Conservation (phyloP, 345 rosid genomes). For the Balakata baccata region DNA sequence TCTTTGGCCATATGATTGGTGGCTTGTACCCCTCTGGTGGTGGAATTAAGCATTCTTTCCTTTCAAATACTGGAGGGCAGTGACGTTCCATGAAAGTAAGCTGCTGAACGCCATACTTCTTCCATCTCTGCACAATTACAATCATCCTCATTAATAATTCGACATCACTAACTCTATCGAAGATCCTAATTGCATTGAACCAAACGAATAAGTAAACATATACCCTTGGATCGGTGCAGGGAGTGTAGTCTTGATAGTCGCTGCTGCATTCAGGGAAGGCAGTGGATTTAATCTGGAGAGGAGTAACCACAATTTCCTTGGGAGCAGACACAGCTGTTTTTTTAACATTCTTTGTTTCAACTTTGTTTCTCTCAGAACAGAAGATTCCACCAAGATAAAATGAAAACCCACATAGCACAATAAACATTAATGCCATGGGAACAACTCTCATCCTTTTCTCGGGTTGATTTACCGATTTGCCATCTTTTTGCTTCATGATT, state of each 20-base stretch:
- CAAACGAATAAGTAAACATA: not conserved
- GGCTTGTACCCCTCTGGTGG: conserved; percentile 96
- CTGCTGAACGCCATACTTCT: conserved; percentile 73
- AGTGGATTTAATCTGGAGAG: conserved; percentile 55
- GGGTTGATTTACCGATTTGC: conserved; percentile 46
- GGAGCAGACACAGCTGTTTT: conserved; percentile 48
- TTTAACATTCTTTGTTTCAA: conserved; percentile 32
- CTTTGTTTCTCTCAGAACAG: conserved; percentile 47
- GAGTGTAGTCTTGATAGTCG: conserved; percentile 90
- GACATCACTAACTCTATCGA: not conserved
- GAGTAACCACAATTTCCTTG: conserved; percentile 37
- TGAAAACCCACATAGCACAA: conserved; percentile 67
- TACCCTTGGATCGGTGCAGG: conserved; percentile 98
- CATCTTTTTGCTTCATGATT: conserved; percentile 87
- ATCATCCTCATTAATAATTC: not conserved
- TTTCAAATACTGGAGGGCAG: conserved; percentile 83
- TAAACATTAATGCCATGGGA: conserved; percentile 46
- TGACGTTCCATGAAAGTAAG: conserved; percentile 95
- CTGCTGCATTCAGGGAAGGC: conserved; percentile 75
- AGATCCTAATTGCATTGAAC: not conserved
- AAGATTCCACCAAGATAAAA: conserved; percentile 89
- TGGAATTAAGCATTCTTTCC: conserved; percentile 88
- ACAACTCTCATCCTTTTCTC: conserved; percentile 50
- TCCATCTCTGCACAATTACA: conserved; percentile 73
- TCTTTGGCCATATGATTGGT: conserved; percentile 93